These are phyloP conservation scores for Kurtzmaniella quercitrusa DNA, from an alignment of 1,139 yeast genomes.

Conservation along the genomic window DNA sequence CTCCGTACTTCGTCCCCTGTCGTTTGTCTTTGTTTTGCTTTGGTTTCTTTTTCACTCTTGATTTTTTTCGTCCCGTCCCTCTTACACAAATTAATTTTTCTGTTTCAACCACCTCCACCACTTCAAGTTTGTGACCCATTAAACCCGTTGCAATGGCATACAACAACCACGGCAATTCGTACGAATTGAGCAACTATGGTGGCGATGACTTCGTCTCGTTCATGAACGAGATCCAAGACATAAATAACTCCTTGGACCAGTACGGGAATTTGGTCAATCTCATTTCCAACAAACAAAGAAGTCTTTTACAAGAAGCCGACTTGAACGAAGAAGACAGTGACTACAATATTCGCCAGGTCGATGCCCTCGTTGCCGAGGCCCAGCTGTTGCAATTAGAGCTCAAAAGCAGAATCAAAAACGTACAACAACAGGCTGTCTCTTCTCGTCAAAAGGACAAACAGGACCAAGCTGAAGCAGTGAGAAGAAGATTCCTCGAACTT, in stretches of 20 bases:
- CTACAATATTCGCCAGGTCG: conserved; percentile 71
- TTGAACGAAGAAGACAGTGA: conserved; percentile 75
- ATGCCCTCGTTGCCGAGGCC: conserved; percentile 72
- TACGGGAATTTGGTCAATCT: conserved; percentile 74
- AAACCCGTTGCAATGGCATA: conserved; percentile 6
- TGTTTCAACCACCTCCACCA: background rate
- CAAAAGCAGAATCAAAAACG: conserved; percentile 70
- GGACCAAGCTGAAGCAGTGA: conserved; percentile 86
- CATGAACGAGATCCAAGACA: conserved; percentile 78
- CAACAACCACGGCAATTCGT: conserved; percentile 18
- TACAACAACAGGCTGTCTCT: conserved; percentile 62
- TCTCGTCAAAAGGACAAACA: conserved; percentile 73
- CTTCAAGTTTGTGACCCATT: background rate
- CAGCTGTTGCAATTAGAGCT: conserved; percentile 71
- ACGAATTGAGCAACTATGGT: conserved; percentile 31
- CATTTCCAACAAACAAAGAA: conserved; percentile 77
- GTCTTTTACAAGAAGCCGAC: conserved; percentile 71
- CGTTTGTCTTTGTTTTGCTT: conserved; percentile 1
- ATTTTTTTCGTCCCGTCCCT: background rate
- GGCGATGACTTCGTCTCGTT: conserved; percentile 67
- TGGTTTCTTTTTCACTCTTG: background rate
- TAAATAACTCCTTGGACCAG: conserved; percentile 76
- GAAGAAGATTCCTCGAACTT: conserved; percentile 78
- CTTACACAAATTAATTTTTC: background rate
- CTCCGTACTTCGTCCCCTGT: background rate